phyloP scores from a whole-genome alignment of 106 monocot genomes.

The Dioscorea dumetorum region DNA sequence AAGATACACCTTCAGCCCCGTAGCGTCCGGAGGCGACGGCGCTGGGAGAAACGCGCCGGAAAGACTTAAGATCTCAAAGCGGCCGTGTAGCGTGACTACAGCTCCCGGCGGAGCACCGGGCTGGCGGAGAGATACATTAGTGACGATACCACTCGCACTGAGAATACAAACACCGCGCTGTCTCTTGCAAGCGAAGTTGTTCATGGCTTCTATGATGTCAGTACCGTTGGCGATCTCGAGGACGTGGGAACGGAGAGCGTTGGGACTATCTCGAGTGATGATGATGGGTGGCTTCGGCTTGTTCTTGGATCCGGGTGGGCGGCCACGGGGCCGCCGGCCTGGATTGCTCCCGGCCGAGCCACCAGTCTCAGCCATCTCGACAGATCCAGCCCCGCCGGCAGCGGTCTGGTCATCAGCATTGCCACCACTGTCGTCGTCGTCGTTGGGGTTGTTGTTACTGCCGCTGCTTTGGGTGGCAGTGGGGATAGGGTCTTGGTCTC shows the following conservation, averaged over 20 bases:
- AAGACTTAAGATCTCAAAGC: slow-evolving; percentile 1
- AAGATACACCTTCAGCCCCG: slow-evolving; percentile 2
- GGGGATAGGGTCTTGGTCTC: background rate
- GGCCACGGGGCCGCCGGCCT: slow-evolving; percentile 3
- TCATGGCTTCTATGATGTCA: slow-evolving; percentile 1
- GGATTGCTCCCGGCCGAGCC: background rate
- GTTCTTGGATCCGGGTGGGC: slow-evolving; percentile 9
- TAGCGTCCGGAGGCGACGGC: slow-evolving; percentile 5
- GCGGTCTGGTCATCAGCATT: slow-evolving; percentile 2
- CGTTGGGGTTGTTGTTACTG: slow-evolving; percentile 4
- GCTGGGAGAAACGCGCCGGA: slow-evolving; percentile 7
- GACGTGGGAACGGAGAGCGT: slow-evolving; percentile 4
- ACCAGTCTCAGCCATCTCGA: background rate
- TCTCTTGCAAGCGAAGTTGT: slow-evolving; percentile 3
- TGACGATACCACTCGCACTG: slow-evolving; percentile 4
- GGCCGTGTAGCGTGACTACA: slow-evolving; percentile 2
- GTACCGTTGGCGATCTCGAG: slow-evolving; percentile 1
- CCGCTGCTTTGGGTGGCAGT: slow-evolving; percentile 2
- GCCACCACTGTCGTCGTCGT: background rate
- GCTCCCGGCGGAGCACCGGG: slow-evolving; percentile 5
- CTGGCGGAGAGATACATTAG: slow-evolving; percentile 4
- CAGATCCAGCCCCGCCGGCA: background rate
- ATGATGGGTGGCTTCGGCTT: slow-evolving; percentile 8
- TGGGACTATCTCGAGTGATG: background rate
- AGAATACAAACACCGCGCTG: slow-evolving; percentile 10